Evolutionary conservation across 352 stramenopile species (phyloP).

Genomic region (Globisporangium sylvaticum): DNA sequence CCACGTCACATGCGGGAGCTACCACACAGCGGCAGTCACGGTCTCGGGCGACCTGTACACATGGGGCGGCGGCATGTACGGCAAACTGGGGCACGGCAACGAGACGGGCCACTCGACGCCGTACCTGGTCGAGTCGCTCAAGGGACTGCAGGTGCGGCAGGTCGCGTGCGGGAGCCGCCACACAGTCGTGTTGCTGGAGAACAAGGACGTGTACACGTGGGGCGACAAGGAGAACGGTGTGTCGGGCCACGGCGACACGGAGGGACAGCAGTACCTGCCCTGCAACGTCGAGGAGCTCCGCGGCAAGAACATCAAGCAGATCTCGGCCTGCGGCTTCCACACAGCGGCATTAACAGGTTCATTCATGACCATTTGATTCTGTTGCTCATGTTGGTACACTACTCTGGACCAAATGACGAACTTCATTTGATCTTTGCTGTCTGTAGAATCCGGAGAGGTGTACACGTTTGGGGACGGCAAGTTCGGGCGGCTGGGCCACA

Average conservation of each 20-base stretch:
- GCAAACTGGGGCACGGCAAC: constrained; percentile 91
- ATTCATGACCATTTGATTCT: constrained; percentile 13
- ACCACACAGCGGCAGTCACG: constrained; percentile 94
- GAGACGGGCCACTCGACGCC: constrained; percentile 93
- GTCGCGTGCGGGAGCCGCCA: constrained; percentile 94
- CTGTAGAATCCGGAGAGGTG: constrained; percentile 82
- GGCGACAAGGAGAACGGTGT: constrained; percentile 96
- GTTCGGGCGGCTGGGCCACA: constrained; percentile 82
- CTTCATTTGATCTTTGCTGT: neutral
- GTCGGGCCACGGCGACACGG: constrained; percentile 91
- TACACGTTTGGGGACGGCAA: constrained; percentile 94
- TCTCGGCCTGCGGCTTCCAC: constrained; percentile 86
- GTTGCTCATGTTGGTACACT: neutral
- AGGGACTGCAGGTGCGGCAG: constrained; percentile 85
- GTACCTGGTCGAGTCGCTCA: constrained; percentile 92
- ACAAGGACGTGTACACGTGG: constrained; percentile 91
- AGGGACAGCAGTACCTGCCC: constrained; percentile 94
- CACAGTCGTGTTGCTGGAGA: constrained; percentile 90
- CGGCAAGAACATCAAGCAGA: constrained; percentile 85
- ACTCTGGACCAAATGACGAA: neutral
- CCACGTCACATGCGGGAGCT: constrained; percentile 94
- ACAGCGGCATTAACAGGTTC: constrained; percentile 70
- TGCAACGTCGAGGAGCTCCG: constrained; percentile 87
- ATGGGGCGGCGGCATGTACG: constrained; percentile 95
- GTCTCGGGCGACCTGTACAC: constrained; percentile 92